Conservation (phyloP, 192 early-diverging fungal species). For the Coemansia sp. region DNA sequence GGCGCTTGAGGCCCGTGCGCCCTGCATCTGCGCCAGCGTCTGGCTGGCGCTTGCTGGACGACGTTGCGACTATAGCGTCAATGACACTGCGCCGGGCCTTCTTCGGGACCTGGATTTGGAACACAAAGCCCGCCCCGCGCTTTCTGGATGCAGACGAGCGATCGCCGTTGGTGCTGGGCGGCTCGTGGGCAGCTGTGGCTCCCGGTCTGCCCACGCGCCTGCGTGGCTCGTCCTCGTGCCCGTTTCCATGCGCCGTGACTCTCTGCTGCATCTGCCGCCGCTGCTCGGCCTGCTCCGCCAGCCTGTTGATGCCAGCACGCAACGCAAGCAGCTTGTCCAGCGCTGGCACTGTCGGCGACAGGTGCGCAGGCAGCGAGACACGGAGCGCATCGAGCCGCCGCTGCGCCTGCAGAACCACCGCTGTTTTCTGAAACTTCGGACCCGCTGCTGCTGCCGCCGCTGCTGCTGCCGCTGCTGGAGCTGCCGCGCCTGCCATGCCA, state of each 20-base stretch:
- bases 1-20: slow-evolving; percentile 11
- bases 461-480: slow-evolving; percentile 19
- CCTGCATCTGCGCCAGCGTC: not conserved
- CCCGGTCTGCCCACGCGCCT: not conserved
- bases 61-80: slow-evolving; percentile 15
- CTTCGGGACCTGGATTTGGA: slow-evolving; percentile 38
- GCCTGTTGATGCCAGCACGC: not conserved
- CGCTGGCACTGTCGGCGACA: slow-evolving; percentile 10
- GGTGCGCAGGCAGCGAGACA: slow-evolving; percentile 13
- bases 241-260: not conserved
- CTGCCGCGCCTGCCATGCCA: not conserved
- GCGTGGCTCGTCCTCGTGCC: not conserved
- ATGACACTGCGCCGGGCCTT: slow-evolving; percentile 29
- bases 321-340: slow-evolving; percentile 12
- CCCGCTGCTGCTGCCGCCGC: slow-evolving; percentile 9
- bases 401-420: slow-evolving; percentile 28
- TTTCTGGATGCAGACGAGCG: slow-evolving; percentile 10
- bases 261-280: not conserved
- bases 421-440: slow-evolving; percentile 24
- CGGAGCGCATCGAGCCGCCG: slow-evolving; percentile 11
- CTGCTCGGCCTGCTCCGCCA: slow-evolving; percentile 8
- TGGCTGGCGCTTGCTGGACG: slow-evolving; percentile 11
- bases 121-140: slow-evolving; percentile 12
- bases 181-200: not conserved
- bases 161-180: not conserved